These are phyloP conservation scores for Podaxis sp. DNA, from an alignment of 768 basidiomycete genomes.

Conservation along the genomic window DNA sequence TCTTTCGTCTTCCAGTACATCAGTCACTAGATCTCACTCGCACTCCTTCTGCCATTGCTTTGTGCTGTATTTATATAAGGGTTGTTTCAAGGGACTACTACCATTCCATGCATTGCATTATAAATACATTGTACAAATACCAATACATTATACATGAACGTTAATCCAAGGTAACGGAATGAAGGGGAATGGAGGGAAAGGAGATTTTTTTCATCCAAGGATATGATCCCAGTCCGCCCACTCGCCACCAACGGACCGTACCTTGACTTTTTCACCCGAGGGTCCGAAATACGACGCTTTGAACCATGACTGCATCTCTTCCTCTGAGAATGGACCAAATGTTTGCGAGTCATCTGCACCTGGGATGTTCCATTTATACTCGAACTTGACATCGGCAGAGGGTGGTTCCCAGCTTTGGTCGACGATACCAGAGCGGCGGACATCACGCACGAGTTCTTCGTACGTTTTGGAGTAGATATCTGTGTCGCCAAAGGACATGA, in stretches of 20 bases:
- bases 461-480: constrained; percentile 87
- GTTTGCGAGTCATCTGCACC: constrained; percentile 45
- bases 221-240: constrained; percentile 76
- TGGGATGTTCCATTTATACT: constrained; percentile 76
- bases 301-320: constrained; percentile 80
- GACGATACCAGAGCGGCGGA: constrained; percentile 72
- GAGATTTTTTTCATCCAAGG: constrained; percentile 36
- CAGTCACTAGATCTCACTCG: constrained; percentile 58
- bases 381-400: constrained; percentile 72
- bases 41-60: constrained; percentile 3
- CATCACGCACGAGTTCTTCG: constrained; percentile 76
- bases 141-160: constrained; percentile 13
- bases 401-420: constrained; percentile 71
- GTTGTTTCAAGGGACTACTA: constrained; percentile 9
- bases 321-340: constrained; percentile 81
- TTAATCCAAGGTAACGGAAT: constrained; percentile 12
- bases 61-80: constrained; percentile 2
- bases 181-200: neutral
- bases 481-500: constrained; percentile 83
- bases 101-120: constrained; percentile 16
- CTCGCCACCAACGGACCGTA: constrained; percentile 64
- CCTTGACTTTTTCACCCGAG: constrained; percentile 73
- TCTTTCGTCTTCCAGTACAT: constrained; percentile 97
- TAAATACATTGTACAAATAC: constrained; percentile 17
- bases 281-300: constrained; percentile 80